Evolutionary conservation across 2,329 filamentous ascomycete genomes (phyloP).

Genomic region (Trichoderma citrinoviride): DNA sequence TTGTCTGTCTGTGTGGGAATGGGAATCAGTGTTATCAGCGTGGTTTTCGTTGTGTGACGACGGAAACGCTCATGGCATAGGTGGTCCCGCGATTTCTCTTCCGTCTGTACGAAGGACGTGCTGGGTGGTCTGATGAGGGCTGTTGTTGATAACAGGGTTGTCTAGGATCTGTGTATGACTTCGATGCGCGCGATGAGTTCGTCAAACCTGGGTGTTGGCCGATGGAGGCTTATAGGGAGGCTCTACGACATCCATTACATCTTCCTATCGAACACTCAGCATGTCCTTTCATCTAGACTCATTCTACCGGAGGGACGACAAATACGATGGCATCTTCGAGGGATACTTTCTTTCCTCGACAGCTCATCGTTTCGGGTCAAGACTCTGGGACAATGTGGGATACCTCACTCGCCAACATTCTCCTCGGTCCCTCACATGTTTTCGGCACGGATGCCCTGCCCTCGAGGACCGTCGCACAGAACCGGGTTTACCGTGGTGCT

Average conservation of each 20-base stretch:
- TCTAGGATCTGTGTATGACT: background rate
- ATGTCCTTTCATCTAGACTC: background rate
- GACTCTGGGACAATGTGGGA: background rate
- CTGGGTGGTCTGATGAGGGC: background rate
- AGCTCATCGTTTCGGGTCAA: background rate
- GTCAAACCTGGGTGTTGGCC: background rate
- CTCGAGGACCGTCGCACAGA: conserved; percentile 6
- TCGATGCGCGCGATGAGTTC: background rate
- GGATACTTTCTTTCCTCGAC: too few relatives aligned
- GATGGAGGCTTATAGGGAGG: background rate
- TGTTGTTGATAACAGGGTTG: background rate
- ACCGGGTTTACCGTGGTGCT: conserved; percentile 8
- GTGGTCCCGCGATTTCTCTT: background rate
- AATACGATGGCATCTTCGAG: background rate
- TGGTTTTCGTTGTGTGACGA: background rate
- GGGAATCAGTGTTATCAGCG: background rate
- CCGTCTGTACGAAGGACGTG: background rate
- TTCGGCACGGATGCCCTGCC: conserved; percentile 5
- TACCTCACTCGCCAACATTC: background rate
- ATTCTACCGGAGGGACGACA: background rate
- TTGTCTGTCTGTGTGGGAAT: background rate
- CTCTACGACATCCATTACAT: background rate
- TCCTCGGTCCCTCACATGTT: background rate
- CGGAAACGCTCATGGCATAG: background rate
- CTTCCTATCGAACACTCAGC: background rate